Conservation (phyloP, 2,329 filamentous ascomycete genomes). For the Colletotrichum camelliae region DNA sequence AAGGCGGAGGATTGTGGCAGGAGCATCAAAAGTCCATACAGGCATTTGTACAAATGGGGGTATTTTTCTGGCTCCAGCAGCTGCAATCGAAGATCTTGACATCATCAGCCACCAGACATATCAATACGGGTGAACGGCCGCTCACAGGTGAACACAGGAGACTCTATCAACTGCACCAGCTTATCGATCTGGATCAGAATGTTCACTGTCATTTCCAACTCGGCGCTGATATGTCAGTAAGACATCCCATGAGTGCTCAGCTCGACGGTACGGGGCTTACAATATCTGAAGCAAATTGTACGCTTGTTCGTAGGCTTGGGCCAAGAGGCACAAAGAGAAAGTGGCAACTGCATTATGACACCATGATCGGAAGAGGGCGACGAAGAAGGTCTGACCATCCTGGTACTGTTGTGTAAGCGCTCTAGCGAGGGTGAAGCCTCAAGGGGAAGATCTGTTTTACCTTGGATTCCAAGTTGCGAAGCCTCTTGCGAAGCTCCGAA, state of each 20-base stretch:
- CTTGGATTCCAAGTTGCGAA: constrained; percentile 89
- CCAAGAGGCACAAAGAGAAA: constrained; percentile 92
- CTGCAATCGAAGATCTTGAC: constrained; percentile 85
- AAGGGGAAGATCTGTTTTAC: constrained; percentile 42
- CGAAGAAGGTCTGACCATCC: constrained; percentile 96
- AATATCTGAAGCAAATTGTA: constrained; percentile 97
- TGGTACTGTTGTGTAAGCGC: constrained; percentile 33
- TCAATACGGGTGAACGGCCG: constrained; percentile 1
- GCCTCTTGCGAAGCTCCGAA: constrained; percentile 84
- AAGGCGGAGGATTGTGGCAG: constrained; percentile 98
- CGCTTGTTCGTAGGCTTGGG: constrained; percentile 97
- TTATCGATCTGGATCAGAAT: constrained; percentile 99
- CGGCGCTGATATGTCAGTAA: constrained; percentile 66
- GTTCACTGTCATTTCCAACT: constrained; percentile 98
- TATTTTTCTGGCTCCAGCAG: constrained; percentile 94
- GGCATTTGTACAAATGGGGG: constrained; percentile 94
- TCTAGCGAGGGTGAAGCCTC: background rate
- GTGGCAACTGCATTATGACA: constrained; percentile 98
- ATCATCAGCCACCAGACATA: background rate
- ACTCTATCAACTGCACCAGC: constrained; percentile 93
- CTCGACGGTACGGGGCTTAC: constrained; percentile 54
- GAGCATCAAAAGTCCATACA: constrained; percentile 96
- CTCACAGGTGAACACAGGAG: constrained; percentile 95
- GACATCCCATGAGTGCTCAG: background rate
- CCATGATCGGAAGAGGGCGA: constrained; percentile 94